Evolutionary conservation across 371 early-diverging fungal species (phyloP).

Genomic region (Saksenaea vasiformis): DNA sequence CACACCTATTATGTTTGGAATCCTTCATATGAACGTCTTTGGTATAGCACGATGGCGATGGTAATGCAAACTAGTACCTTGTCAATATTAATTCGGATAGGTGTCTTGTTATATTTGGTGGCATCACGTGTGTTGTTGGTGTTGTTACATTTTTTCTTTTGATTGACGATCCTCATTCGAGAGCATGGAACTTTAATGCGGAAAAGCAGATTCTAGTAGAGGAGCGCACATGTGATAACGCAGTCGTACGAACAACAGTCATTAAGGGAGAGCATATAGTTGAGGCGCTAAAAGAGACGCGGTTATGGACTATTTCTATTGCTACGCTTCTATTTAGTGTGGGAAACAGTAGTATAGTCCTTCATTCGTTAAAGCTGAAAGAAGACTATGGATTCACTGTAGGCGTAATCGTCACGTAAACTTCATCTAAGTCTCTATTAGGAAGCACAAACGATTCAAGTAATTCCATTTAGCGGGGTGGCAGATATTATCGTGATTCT

Average conservation of each 20-base stretch:
- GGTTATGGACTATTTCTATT: slow-evolving; percentile 21
- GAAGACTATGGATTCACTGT: no score
- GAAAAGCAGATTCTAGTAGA: slow-evolving; percentile 23
- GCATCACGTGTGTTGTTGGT: slow-evolving; percentile 24
- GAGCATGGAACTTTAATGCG: background rate
- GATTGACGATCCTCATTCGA: slow-evolving; percentile 17
- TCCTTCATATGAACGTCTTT: slow-evolving; percentile 14
- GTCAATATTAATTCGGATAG: background rate
- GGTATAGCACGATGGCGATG: slow-evolving; percentile 27
- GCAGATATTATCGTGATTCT: no score
- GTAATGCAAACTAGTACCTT: background rate
- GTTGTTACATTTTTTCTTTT: slow-evolving; percentile 25
- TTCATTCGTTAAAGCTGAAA: background rate
- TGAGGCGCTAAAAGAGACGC: slow-evolving; percentile 27
- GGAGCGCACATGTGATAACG: slow-evolving; percentile 24
- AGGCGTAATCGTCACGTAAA: no score
- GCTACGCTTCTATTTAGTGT: slow-evolving; percentile 9
- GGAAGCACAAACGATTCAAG: no score
- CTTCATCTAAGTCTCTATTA: no score
- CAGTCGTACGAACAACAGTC: slow-evolving; percentile 23
- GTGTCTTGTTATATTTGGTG: slow-evolving; percentile 22
- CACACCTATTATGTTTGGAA: slow-evolving; percentile 38
- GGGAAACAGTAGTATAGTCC: background rate
- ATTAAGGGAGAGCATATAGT: slow-evolving; percentile 22
- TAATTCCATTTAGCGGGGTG: no score